phyloP scores from a whole-genome alignment of 2,329 filamentous ascomycete genomes.

The Salinomyces thailandicus region DNA sequence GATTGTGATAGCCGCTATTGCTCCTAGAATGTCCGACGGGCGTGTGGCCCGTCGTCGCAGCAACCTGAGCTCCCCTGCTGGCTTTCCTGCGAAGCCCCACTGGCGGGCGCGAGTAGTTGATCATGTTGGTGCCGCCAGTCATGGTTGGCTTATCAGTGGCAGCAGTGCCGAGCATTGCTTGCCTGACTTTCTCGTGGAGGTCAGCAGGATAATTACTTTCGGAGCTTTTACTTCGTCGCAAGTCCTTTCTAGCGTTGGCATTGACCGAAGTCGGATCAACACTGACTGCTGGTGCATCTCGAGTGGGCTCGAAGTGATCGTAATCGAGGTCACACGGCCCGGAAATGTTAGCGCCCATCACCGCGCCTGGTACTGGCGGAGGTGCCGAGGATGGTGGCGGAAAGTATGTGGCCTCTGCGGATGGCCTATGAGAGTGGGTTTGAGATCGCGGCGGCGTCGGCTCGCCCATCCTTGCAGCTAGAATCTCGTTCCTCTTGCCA shows the following conservation, averaged over 20 bases:
- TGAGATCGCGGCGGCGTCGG: slow-evolving; percentile 12
- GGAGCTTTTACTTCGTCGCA: slow-evolving; percentile 8
- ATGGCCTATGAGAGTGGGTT: slow-evolving; percentile 8
- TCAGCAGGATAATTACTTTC: slow-evolving; percentile 1
- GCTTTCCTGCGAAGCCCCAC: slow-evolving; percentile 6
- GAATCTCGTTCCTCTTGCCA: slow-evolving; percentile 10
- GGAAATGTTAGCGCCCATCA: slow-evolving; percentile 5
- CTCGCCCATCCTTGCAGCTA: slow-evolving; percentile 14
- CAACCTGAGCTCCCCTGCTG: slow-evolving; percentile 6
- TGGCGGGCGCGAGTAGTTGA: slow-evolving; percentile 7
- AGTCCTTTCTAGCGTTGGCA: slow-evolving; percentile 3
- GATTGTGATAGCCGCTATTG: too few species aligned
- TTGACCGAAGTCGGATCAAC: slow-evolving; percentile 4
- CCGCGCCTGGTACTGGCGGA: slow-evolving; percentile 1
- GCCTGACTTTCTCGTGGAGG: slow-evolving; percentile 3
- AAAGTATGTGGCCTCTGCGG: slow-evolving; percentile 2
- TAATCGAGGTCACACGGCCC: slow-evolving; percentile 2
- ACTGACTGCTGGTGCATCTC: slow-evolving; percentile 1
- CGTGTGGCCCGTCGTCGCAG: slow-evolving; percentile 6
- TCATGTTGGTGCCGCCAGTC: slow-evolving; percentile 5
- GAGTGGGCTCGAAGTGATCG: too few species aligned
- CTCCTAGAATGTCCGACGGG: slow-evolving; percentile 13
- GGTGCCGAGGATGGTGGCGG: slow-evolving; percentile 9
- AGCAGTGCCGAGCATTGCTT: not conserved
- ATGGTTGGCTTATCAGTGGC: not conserved